Evolutionary conservation across 495 filamentous ascomycete species (phyloP).

Genomic region (Aspergillus bridgeri): DNA sequence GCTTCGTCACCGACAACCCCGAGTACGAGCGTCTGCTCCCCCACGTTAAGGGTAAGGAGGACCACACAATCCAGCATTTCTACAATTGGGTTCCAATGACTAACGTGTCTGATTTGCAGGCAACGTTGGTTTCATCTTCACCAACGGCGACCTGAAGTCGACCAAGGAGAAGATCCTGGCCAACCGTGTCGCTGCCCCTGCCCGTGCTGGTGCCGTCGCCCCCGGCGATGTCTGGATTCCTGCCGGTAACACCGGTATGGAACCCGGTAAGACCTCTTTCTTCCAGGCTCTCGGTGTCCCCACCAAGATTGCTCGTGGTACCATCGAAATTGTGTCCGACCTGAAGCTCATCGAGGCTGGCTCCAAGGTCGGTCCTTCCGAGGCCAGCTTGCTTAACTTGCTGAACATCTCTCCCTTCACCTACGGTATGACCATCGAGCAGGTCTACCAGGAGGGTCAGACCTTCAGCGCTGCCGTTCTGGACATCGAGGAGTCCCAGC

Average conservation of each 20-base stretch:
- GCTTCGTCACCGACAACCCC: constrained; percentile 83
- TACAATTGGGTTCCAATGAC: neutral
- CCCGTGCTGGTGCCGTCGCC: constrained; percentile 93
- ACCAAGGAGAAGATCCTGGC: constrained; percentile 89
- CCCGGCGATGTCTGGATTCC: constrained; percentile 88
- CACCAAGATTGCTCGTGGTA: constrained; percentile 99
- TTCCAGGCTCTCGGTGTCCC: constrained; percentile 99
- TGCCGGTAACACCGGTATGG: constrained; percentile 99
- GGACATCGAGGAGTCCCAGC: constrained; percentile 89
- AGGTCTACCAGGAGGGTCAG: constrained; percentile 97
- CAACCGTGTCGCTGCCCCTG: constrained; percentile 96
- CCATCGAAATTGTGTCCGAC: constrained; percentile 98
- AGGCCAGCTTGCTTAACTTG: constrained; percentile 98
- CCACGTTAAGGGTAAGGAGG: constrained; percentile 71
- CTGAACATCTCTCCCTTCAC: constrained; percentile 99
- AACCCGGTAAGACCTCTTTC: constrained; percentile 99
- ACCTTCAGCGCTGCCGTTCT: constrained; percentile 78
- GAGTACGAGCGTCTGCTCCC: constrained; percentile 97
- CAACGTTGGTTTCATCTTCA: constrained; percentile 99
- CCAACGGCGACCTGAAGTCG: constrained; percentile 88
- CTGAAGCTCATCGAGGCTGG: constrained; percentile 95
- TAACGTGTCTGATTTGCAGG: constrained; percentile 36
- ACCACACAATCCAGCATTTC: neutral
- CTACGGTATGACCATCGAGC: constrained; percentile 93
- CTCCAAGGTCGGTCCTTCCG: constrained; percentile 93